phyloP scores from a whole-genome alignment of 495 filamentous ascomycete genomes.

The Aspergillus funiculosus region DNA sequence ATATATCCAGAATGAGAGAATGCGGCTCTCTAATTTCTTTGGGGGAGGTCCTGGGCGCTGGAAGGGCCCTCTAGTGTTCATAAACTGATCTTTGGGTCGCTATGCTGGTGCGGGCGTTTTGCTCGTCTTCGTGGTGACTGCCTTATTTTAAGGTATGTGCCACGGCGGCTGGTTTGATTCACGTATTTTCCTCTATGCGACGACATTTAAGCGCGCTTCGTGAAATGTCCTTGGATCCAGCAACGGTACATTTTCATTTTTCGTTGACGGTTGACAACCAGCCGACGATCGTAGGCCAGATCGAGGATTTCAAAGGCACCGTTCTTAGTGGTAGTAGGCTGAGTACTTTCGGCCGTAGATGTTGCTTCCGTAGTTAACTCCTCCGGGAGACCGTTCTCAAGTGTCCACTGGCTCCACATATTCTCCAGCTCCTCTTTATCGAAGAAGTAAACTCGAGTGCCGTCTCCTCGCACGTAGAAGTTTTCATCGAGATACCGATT shows the following conservation, averaged over 20 bases:
- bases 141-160: too few relatives aligned
- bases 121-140: too few relatives aligned
- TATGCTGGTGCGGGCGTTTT: too few relatives aligned
- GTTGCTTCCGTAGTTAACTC: constrained; percentile 13
- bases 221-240: constrained; percentile 88
- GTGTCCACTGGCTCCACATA: constrained; percentile 65
- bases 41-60: too few relatives aligned
- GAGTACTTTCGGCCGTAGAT: constrained; percentile 3
- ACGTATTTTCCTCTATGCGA: too few relatives aligned
- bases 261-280: constrained; percentile 85
- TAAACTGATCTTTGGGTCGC: too few relatives aligned
- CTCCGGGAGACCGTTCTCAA: constrained; percentile 29
- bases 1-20: too few relatives aligned
- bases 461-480: constrained; percentile 93
- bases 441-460: constrained; percentile 96
- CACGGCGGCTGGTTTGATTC: too few relatives aligned
- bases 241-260: constrained; percentile 97
- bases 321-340: constrained; percentile 12
- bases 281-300: constrained; percentile 73
- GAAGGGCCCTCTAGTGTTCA: too few relatives aligned
- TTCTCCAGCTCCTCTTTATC: constrained; percentile 71
- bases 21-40: too few relatives aligned
- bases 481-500: constrained; percentile 89
- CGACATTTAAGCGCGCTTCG: too few relatives aligned
- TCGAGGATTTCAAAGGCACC: constrained; percentile 62